Base-by-base conservation (phyloP, 2,329 filamentous ascomycete species). In the Leptographium procerum region DNA sequence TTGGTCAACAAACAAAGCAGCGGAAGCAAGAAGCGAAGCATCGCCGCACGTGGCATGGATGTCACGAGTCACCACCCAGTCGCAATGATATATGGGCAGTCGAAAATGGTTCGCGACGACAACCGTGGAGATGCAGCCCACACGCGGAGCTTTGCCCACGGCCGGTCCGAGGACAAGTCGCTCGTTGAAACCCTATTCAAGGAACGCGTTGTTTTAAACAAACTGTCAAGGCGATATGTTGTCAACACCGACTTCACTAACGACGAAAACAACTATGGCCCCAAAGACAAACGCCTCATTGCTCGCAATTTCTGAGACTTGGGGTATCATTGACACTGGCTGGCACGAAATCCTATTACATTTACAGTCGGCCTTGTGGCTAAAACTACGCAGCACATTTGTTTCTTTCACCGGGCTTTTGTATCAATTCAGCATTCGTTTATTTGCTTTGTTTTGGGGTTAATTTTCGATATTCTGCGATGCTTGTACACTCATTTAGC, bases 1-100 rank as follows among this genome's bases (percentile, higher is more conserved):
- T 69, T 78, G 61, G 69, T 79, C 62, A 72, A 69, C 61, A 63
- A 68, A 61, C 66, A 64, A 55, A 66, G 63, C 34, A 68, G 61
- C 58, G 65, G 66, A 56, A 64, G 61, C 57, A 67, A 64, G n/a
- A 68, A 69, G 63, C 67, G 68, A 48, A 66, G 64, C 29, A 33
- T 64, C 22, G 60, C 59, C 14, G 64, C 59, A 22, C 65, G 66
- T 28, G 60, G 62, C 16, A 45, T 68, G 56, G 59, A 66, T 3
- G 61, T 69, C 36, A 58, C 61, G 26, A 59, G 58, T 54, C 62
- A 66, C 16, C 53, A 31, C 4, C 63, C 65, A 2, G 55, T 64
- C 11, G 60, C 64, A 13, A 33, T 50, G 16, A 59, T 66, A 11
- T 63, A 65, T 48, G 62, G 61, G 1, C 64, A 65, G 40, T 64